Evolutionary conservation across 106 monocot species (phyloP).

Genomic region (Apostasia shenzhenica): DNA sequence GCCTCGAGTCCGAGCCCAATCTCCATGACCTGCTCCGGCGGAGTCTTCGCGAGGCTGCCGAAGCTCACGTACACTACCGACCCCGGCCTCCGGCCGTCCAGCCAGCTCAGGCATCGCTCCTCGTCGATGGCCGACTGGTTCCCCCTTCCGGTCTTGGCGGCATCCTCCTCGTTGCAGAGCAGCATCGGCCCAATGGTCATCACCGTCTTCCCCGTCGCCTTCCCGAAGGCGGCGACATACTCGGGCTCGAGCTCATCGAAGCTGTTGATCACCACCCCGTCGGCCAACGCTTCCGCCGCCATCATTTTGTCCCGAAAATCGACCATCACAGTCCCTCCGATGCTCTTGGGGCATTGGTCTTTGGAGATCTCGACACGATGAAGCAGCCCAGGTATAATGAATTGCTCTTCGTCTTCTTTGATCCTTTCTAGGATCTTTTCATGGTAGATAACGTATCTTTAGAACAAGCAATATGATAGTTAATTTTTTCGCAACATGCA

Average conservation of each 20-base stretch:
- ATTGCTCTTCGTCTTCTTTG: too few relatives aligned
- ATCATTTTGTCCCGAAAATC: too few relatives aligned
- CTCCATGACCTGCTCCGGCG: not conserved
- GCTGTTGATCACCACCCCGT: slow-evolving; percentile 25
- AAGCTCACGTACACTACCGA: not conserved
- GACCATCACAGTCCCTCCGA: too few relatives aligned
- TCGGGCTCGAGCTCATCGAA: slow-evolving; percentile 16
- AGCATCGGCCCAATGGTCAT: not conserved
- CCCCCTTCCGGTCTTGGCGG: not conserved
- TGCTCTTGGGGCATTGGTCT: too few relatives aligned
- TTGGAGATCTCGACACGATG: too few relatives aligned
- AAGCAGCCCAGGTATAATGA: too few relatives aligned
- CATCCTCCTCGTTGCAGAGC: not conserved
- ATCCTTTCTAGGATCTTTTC: too few relatives aligned
- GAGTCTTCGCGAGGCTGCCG: not conserved
- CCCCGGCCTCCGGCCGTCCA: not conserved
- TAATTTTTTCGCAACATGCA: too few relatives aligned
- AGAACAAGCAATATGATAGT: too few relatives aligned
- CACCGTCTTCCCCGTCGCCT: slow-evolving; percentile 9
- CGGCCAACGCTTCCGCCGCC: too few relatives aligned
- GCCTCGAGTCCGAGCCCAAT: not conserved
- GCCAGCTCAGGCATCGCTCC: not conserved
- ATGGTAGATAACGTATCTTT: too few relatives aligned
- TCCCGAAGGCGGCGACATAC: slow-evolving; percentile 1
- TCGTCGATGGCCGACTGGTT: slow-evolving; percentile 5